A percentile compares a stretch with the other conserved stretches of the same genome.
These are phyloP conservation scores for Persicaria tinctoria DNA, from an alignment of 148 eudicot species.

Conservation along the genomic window DNA sequence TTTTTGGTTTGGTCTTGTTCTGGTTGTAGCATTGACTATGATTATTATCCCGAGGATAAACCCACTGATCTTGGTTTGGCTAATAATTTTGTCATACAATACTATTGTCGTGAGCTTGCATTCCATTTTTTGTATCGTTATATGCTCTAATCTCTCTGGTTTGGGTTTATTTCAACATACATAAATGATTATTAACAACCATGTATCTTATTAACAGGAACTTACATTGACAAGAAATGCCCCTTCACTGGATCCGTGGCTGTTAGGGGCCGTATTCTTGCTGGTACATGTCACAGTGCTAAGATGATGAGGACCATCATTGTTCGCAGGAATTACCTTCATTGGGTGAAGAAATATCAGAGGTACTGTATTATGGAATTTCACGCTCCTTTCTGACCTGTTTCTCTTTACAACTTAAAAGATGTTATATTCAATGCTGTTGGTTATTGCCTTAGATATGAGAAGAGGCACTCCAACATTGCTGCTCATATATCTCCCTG, in stretches of 20 bases:
- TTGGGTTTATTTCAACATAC: too few relatives aligned
- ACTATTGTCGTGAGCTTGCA: too few relatives aligned
- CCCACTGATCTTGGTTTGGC: too few relatives aligned
- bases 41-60: too few relatives aligned
- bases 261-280: neutral
- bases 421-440: neutral
- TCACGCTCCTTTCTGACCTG: neutral
- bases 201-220: neutral
- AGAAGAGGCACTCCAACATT: neutral
- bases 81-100: too few relatives aligned
- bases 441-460: neutral
- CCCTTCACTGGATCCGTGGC: neutral
- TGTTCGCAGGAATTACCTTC: neutral
- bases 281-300: neutral
- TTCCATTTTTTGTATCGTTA: too few relatives aligned
- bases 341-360: neutral
- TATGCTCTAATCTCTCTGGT: too few relatives aligned
- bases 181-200: too few relatives aligned
- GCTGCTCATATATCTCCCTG: neutral
- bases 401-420: neutral
- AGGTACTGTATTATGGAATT: neutral
- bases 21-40: too few relatives aligned
- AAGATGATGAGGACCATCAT: constrained; percentile 1
- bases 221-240: constrained; percentile 1
- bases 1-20: too few relatives aligned